Conservation (phyloP, 169 alveolate species). For the Perkinsus chesapeaki region DNA sequence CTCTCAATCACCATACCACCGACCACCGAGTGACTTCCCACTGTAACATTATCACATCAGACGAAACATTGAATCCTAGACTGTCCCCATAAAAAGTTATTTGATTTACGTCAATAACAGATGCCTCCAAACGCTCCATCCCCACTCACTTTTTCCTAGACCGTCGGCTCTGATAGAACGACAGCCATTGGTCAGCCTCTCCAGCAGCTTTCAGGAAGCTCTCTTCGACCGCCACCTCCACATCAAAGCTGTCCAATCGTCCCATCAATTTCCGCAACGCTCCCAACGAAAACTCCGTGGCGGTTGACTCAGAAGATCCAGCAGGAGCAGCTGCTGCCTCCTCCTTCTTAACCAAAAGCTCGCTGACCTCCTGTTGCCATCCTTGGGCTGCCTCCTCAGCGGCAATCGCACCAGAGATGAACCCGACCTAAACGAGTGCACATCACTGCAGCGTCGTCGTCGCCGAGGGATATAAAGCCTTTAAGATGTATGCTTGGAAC, state of each 20-base stretch:
- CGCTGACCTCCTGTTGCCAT: neutral
- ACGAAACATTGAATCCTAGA: no score
- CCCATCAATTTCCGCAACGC: neutral
- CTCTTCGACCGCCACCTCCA: neutral
- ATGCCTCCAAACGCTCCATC: no score
- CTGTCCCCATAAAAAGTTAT: no score
- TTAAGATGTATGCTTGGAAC: neutral
- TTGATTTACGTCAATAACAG: no score
- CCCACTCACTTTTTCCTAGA: neutral
- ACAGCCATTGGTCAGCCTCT: neutral
- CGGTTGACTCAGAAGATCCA: no score
- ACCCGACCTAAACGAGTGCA: no score
- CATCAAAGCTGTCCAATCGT: neutral
- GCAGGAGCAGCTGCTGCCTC: neutral
- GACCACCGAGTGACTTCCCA: no score
- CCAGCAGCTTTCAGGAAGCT: neutral
- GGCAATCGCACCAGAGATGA: neutral
- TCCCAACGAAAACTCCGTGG: neutral
- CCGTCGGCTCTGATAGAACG: neutral
- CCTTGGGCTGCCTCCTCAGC: neutral
- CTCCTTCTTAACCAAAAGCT: neutral
- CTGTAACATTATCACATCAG: no score
- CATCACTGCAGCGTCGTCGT: no score
- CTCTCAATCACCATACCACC: no score
- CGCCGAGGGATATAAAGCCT: no score